Conservation (phyloP, 176 grass and related monocot genomes). For the Carex parvula region DNA sequence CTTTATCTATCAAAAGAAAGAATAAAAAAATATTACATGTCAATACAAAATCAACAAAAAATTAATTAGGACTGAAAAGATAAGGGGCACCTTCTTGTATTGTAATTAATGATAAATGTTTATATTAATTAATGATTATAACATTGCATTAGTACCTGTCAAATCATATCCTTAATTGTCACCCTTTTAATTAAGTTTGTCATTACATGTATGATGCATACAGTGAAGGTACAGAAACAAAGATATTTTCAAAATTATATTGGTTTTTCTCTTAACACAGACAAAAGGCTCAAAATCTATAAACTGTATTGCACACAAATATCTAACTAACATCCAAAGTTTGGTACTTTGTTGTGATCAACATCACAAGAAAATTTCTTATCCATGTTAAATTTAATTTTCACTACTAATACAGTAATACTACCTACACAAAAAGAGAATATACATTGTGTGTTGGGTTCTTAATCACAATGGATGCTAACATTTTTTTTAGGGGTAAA, state of each 20-base stretch:
- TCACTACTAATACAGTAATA: neutral
- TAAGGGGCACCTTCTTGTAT: no score
- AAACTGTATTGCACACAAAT: neutral
- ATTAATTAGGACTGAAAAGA: neutral
- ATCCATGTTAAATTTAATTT: neutral
- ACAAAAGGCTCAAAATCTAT: neutral
- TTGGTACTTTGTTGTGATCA: neutral
- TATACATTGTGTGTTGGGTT: neutral
- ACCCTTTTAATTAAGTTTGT: neutral
- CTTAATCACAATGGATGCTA: neutral
- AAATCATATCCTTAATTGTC: neutral
- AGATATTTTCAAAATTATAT: neutral
- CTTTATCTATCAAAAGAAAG: neutral
- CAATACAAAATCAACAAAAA: neutral
- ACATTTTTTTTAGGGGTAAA: neutral
- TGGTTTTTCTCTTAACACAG: neutral
- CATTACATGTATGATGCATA: constrained; percentile 9
- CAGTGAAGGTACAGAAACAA: neutral
- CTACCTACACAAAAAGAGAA: neutral
- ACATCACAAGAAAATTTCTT: neutral
- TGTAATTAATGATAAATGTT: neutral
- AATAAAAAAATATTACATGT: neutral
- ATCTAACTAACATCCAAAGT: constrained; percentile 14
- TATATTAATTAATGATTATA: neutral
- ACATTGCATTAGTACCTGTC: neutral